phyloP scores from a whole-genome alignment of 148 eudicot genomes.

The Drosera capensis region DNA sequence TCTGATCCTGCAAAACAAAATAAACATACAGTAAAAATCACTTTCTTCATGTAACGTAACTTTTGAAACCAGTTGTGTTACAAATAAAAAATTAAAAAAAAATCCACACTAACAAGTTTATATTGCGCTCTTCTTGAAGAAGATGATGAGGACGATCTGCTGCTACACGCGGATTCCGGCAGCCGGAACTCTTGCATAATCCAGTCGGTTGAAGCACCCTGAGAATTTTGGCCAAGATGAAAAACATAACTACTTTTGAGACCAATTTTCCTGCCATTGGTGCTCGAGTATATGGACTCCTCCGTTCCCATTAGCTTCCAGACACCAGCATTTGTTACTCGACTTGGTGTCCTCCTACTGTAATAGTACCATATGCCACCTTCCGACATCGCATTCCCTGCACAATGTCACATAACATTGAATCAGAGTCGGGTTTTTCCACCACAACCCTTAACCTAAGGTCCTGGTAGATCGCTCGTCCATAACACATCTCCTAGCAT shows the following conservation, averaged over 20 bases:
- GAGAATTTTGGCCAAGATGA: slow-evolving; percentile 35
- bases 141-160: slow-evolving; percentile 24
- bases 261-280: slow-evolving; percentile 29
- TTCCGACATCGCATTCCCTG: slow-evolving; percentile 75
- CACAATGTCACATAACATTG: neutral
- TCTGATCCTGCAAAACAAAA: slow-evolving; percentile 30
- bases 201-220: slow-evolving; percentile 56
- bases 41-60: neutral
- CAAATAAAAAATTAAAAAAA: neutral
- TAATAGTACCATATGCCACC: slow-evolving; percentile 75
- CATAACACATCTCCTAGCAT: too few relatives aligned
- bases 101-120: slow-evolving; percentile 14
- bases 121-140: slow-evolving; percentile 24
- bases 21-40: slow-evolving; percentile 6
- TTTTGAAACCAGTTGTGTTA: neutral
- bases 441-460: neutral
- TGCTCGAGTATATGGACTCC: slow-evolving; percentile 35
- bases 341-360: slow-evolving; percentile 47
- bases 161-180: slow-evolving; percentile 24
- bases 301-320: slow-evolving; percentile 57
- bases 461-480: too few relatives aligned
- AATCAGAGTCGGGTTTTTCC: neutral
- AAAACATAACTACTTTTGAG: slow-evolving; percentile 37
- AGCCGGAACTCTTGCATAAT: slow-evolving; percentile 77
- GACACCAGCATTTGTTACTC: slow-evolving; percentile 45